phyloP scores from a whole-genome alignment of 2,329 filamentous ascomycete species.

The Pestalotiopsis fici region DNA sequence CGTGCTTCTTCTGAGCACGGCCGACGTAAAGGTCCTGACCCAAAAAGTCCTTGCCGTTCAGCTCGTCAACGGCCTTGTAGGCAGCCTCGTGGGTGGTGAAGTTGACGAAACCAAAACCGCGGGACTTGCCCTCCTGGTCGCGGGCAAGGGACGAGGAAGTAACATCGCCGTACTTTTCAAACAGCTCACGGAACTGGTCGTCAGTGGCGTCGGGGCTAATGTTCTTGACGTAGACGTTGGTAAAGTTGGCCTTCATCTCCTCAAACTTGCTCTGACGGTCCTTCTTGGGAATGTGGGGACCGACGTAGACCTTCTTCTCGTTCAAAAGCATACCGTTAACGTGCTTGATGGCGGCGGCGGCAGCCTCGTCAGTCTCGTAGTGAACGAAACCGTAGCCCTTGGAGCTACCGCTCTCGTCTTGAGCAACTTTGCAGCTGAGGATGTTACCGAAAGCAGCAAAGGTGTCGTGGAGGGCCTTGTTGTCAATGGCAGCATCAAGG shows the following conservation, averaged over 20 bases:
- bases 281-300: conserved; percentile 99
- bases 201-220: conserved; percentile 82
- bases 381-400: conserved; percentile 99
- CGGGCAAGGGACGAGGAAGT: conserved; percentile 94
- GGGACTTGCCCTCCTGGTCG: conserved; percentile 87
- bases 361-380: conserved; percentile 98
- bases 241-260: conserved; percentile 99
- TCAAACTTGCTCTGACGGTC: conserved; percentile 99
- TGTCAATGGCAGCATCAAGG: conserved; percentile 96
- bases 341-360: conserved; percentile 96
- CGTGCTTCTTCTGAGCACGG: conserved; percentile 99
- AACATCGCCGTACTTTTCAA: conserved; percentile 90
- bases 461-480: conserved; percentile 99
- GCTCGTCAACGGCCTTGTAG: conserved; percentile 80
- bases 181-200: conserved; percentile 91
- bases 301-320: conserved; percentile 99
- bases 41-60: conserved; percentile 90
- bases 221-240: conserved; percentile 99
- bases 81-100: conserved; percentile 90
- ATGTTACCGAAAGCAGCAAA: conserved; percentile 99
- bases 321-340: conserved; percentile 99
- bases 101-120: conserved; percentile 96
- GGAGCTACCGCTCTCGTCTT: conserved; percentile 94
- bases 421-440: conserved; percentile 97
- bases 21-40: conserved; percentile 97